phyloP scores from a whole-genome alignment of 1,284 basidiomycete genomes.

The Ceratobasidium sp. region DNA sequence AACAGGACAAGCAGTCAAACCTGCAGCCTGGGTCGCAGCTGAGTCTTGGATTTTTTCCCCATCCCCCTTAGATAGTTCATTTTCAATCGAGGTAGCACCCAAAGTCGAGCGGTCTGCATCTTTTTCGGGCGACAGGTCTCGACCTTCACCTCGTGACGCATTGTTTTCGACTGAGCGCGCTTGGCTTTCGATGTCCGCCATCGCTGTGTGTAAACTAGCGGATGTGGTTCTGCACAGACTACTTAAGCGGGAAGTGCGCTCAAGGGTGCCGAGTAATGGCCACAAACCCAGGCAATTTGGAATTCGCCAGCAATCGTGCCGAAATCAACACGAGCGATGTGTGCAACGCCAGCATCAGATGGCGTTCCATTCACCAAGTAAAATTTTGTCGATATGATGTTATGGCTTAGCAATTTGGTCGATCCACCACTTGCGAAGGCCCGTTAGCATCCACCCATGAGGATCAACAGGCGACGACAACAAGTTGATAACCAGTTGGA shows the following conservation, averaged over 20 bases:
- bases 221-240: not conserved
- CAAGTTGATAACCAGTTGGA: too few species aligned
- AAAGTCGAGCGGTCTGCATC: slow-evolving; percentile 25
- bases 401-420: not conserved
- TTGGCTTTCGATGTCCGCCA: slow-evolving; percentile 12
- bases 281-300: not conserved
- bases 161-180: slow-evolving; percentile 3
- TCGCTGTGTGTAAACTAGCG: not conserved
- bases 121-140: not conserved
- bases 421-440: too few species aligned
- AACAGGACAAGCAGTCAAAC: not conserved
- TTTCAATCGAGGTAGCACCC: not conserved
- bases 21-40: not conserved
- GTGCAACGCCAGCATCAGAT: too few species aligned
- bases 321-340: not conserved
- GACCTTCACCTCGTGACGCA: not conserved
- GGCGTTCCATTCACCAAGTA: not conserved
- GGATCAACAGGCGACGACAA: too few species aligned
- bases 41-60: slow-evolving; percentile 27
- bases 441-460: too few species aligned
- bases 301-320: slow-evolving; percentile 1
- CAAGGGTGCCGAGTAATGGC: slow-evolving; percentile 9
- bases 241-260: not conserved
- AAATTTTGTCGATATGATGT: not conserved
- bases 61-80: not conserved